Percentiles rank a stretch among this genome's conserved stretches.
These are phyloP conservation scores for Erodium trifolium DNA, from an alignment of 441 rosid genomes.

Conservation along the genomic window DNA sequence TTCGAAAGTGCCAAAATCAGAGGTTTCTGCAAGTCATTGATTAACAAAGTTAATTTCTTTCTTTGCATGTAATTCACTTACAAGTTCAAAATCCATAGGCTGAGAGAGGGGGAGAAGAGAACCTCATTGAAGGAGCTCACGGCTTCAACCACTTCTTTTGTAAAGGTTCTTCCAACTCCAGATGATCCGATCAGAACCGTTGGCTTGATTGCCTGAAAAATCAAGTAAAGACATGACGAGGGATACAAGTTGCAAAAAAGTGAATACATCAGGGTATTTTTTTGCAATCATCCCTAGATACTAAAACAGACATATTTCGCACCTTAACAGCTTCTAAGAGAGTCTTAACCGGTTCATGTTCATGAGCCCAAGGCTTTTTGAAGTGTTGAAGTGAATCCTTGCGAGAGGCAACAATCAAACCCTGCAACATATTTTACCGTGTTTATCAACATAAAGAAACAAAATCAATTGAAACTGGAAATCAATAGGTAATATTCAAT, in stretches of 20 bases:
- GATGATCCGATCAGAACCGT: conserved; percentile 21
- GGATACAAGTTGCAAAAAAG: too few relatives aligned
- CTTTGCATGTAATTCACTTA: neutral
- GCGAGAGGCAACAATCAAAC: conserved; percentile 18
- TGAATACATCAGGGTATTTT: too few relatives aligned
- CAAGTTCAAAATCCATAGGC: neutral
- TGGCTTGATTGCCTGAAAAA: conserved; percentile 16
- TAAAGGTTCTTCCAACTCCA: conserved; percentile 24
- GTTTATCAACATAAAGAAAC: neutral
- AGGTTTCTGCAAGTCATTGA: conserved; percentile 9
- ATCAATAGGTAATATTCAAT: neutral
- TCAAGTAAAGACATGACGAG: neutral
- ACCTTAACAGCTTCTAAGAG: conserved; percentile 17
- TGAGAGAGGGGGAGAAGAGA: neutral
- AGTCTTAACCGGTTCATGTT: conserved; percentile 20
- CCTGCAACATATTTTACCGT: neutral
- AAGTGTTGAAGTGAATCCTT: conserved; percentile 17
- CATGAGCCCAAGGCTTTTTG: conserved; percentile 23
- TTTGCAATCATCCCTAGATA: too few relatives aligned
- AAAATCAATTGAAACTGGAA: neutral
- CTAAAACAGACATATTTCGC: neutral
- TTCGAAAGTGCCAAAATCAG: conserved; percentile 21
- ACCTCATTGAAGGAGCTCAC: conserved; percentile 20
- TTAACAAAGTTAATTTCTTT: neutral
- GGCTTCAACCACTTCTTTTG: conserved; percentile 19